Base-by-base conservation (phyloP, 768 basidiomycete species). In the Aureoboletus auriporus region DNA sequence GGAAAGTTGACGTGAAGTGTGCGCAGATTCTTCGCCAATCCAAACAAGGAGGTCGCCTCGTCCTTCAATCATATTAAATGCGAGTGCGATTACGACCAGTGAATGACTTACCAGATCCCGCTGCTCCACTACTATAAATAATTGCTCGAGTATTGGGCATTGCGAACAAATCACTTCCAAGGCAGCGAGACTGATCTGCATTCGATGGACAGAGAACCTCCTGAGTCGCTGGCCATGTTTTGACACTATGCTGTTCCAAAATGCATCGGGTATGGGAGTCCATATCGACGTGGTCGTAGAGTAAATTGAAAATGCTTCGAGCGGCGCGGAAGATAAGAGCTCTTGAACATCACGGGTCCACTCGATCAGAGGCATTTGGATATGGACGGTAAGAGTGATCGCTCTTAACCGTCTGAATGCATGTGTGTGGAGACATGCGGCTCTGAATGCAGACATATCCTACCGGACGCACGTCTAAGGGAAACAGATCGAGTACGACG, bases 221-320 rank as follows among this genome's bases (percentile, higher is more conserved):
- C 60, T 69, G 6, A 92, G 71, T 13, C 74, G 72, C 13, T 59
- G 55, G 0, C 77, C 75, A 46, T 89, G 88, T 8, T 58, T 59
- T 3, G 61, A 35, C 10, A 85, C 70, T 4, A 91, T 62, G 4
- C 65, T 58, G 9, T 53, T 53, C 74, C 82, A 84, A 45, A 89
- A 78, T 5, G 63, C 61, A 23, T 78, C 72, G 7, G 71, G 68
- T 14, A 75, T 66, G 0, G 62, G 63, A 5, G 67, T 63, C 42
- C 75, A 69, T 40, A 70, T 64, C 34, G 70, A 71, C 5, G 66
- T 64, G 2, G 70, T 71, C 1, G 76, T 69, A 6, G 78, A 73
- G 60, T 85, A 86, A 30, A 90, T 69, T 49, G 86, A 84, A 53
- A 91, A 77, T 20, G 60, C 56, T 55, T 82, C 74, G 12, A 89